Percentiles rank a stretch among this genome's conserved stretches.
Conservation (phyloP, 2,329 filamentous ascomycete species). For the Calonectria pseudoturangicola region DNA sequence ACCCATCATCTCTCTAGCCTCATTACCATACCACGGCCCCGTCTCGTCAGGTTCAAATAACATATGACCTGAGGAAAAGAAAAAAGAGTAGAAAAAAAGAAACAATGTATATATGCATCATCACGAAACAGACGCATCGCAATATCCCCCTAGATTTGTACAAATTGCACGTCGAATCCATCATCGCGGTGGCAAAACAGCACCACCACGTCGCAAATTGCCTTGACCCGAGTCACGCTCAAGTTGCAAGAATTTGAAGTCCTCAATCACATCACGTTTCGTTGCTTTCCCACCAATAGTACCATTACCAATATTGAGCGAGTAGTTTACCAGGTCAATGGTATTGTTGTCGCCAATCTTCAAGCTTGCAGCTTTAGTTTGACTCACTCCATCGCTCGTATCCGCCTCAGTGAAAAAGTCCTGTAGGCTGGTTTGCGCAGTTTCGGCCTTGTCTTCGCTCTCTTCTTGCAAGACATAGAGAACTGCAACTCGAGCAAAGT, state of each 20-base stretch:
- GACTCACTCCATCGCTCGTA: slow-evolving; percentile 55
- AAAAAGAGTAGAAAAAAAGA: slow-evolving; percentile 35
- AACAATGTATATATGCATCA: slow-evolving; percentile 39
- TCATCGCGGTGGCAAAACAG: slow-evolving; percentile 27
- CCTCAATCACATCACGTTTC: slow-evolving; percentile 45
- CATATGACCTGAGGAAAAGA: slow-evolving; percentile 32
- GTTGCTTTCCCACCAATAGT: slow-evolving; percentile 52
- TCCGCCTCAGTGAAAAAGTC: slow-evolving; percentile 69
- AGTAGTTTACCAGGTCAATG: slow-evolving; percentile 70
- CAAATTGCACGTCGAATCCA: slow-evolving; percentile 36
- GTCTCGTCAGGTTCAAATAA: slow-evolving; percentile 38
- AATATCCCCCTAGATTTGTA: slow-evolving; percentile 51
- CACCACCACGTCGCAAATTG: slow-evolving; percentile 39
- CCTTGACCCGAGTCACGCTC: slow-evolving; percentile 18
- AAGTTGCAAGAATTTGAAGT: slow-evolving; percentile 18
- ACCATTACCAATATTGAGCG: slow-evolving; percentile 61
- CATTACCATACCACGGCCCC: slow-evolving; percentile 49
- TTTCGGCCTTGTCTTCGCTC: slow-evolving; percentile 68
- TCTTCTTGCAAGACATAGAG: slow-evolving; percentile 77
- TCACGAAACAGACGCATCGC: slow-evolving; percentile 45
- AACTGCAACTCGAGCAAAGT: slow-evolving; percentile 78
- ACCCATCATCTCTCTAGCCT: slow-evolving; percentile 42
- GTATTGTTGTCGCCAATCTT: slow-evolving; percentile 66
- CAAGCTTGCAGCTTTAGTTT: slow-evolving; percentile 64
- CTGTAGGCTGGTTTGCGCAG: slow-evolving; percentile 73